Evolutionary conservation across 108 stramenopile species (phyloP), one percentile per base, ranked within the genome.

Genomic region (Skeletonema costatum): DNA sequence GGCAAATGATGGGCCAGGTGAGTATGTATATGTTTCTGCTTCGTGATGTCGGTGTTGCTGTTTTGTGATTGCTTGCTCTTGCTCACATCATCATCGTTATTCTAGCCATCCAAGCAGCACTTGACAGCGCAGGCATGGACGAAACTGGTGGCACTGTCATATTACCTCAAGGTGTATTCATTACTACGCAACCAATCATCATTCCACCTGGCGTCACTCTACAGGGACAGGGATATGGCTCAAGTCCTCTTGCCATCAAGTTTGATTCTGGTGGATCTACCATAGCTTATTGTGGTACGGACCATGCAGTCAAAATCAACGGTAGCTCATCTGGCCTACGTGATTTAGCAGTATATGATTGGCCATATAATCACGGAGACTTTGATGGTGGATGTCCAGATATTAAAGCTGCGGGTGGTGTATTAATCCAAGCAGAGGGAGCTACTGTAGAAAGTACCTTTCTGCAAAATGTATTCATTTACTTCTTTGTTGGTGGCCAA

Each of bases 401-500:
- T 30, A 53, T 71, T 1, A 9, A 61, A 19, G 41, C 48, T 51
- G 60, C 60, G 13, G 70, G 76, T 16, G 76, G 76, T 13, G 60
- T 77, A 9, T 19, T 70, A 8, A 60, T 77, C 36, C 21, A 77
- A 30, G 76, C 70, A 4, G 70, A 77, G 19, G 11, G 21, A 4
- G 0, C 60, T 25, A 7, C 19, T 7, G 70, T 77, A 3, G 76
- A 77, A 63, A 62, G 60, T 53, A 60, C 71, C 16, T 48, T 42
- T 62, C 2, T 77, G 21, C 64, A 60, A 14, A 77, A 71, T 38
- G 39, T 77, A 2, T 67, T 77, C 12, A 77, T 77, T 42, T 77
- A 77, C 60, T 66, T 31, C n/a, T 77, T 77, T 33, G n/a, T 77
- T 33, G 70, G 62, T 32, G 76, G 76, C 3, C 21, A 69, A 32